Base-by-base conservation (phyloP, 2,329 filamentous ascomycete species). In the Rhytidhysteron rufulum region DNA sequence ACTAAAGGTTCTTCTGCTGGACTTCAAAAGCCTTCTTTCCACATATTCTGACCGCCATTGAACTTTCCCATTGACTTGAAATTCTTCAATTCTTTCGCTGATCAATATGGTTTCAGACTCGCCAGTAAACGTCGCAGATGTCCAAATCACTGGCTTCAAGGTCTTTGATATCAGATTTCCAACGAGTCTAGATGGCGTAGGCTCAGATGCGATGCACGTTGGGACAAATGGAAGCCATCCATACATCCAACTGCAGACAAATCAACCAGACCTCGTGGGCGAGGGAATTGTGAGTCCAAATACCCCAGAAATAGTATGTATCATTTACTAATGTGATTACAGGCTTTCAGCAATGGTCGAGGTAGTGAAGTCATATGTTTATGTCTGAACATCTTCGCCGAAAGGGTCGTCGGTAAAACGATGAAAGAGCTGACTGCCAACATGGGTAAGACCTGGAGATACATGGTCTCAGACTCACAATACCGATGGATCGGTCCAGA, bases 401-500 rank as follows among this genome's bases (percentile, higher is more conserved):
- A 84, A 38, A 82, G 86, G 47, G 74, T 93, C 51, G 74, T 79
- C 45, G 82, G 81, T 57, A 82, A 80, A 55, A 84, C 83, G 5
- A 78, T 93, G 41, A 81, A 83, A 33, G 81, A 80, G 11, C 78
- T 93, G 27, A 84, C 86, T 29, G 71, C 74, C 36, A 74, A 91
- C 71, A 89, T 85, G 86, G 86, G 86, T 49, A 72, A 83, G 66
- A 93, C 88, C 24, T 94, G 88, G 88, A 79, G 88, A 19, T 80
- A 90, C 65, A 79, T 94, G 17, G 87, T 91, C 51, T 83, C 82
- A 41, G 88, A 94, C 73, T 86, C 80, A 55, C 88, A 94, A 64
- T 74, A 91, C 42, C 84, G 88, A 41, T 94, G 88, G 88, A 89
- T 93, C 58, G 88, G 88, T 0, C 88, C 88, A 0, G 88, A 94